These are phyloP conservation scores for Pythium insidiosum DNA, from an alignment of 352 stramenopile species.

Conservation along the genomic window DNA sequence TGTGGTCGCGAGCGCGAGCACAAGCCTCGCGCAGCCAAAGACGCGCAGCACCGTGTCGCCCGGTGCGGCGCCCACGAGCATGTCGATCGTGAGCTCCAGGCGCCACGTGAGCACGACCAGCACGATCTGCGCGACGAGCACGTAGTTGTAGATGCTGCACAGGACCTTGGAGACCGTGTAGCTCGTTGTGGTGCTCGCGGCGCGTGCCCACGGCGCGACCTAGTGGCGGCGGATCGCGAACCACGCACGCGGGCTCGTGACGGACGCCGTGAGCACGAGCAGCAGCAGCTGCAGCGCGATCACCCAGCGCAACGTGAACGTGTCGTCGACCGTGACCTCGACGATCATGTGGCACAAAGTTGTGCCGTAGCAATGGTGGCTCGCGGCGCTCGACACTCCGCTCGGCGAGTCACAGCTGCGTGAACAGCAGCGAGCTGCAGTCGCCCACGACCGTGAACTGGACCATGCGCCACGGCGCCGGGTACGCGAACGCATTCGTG, in stretches of 20 bases:
- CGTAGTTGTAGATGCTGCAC: constrained; percentile 31
- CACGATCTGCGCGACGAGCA: too few relatives aligned
- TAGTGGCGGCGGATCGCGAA: too few relatives aligned
- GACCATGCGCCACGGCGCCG: constrained; percentile 30
- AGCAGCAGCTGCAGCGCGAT: constrained; percentile 25
- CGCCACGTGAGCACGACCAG: constrained; percentile 22
- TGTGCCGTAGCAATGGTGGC: constrained; percentile 17
- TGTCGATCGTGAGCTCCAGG: constrained; percentile 26
- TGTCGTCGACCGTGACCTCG: too few relatives aligned
- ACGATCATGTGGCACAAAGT: constrained; percentile 29
- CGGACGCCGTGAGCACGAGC: constrained; percentile 22
- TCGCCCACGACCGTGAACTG: too few relatives aligned
- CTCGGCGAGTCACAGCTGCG: too few relatives aligned
- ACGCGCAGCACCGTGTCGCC: constrained; percentile 18
- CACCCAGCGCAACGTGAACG: constrained; percentile 18
- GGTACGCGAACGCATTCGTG: constrained; percentile 9
- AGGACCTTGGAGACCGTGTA: constrained; percentile 28
- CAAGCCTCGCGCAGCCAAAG: too few relatives aligned
- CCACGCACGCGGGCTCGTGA: constrained; percentile 23
- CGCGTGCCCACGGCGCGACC: constrained; percentile 15
- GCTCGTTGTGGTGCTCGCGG: constrained; percentile 16
- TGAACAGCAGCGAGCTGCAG: too few relatives aligned
- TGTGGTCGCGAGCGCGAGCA: constrained; percentile 18
- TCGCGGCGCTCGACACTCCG: constrained; percentile 12
- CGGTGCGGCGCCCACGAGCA: constrained; percentile 22